Evolutionary conservation across 495 filamentous ascomycete genomes (phyloP).

Genomic region (Venustampulla echinocandica): DNA sequence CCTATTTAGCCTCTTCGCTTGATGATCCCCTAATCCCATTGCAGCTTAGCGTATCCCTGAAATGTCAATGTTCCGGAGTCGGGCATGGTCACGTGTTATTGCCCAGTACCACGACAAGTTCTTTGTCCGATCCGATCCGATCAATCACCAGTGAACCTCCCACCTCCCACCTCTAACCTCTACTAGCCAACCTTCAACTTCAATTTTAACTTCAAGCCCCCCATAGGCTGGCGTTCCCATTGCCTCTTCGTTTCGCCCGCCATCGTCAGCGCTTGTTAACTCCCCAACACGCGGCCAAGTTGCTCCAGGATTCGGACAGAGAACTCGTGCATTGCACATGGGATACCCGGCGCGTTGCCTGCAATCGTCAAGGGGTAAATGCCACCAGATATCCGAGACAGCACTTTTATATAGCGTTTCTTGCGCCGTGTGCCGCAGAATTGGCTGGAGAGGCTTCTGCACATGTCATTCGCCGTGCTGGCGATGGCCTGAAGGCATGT

Average conservation of each 20-base stretch:
- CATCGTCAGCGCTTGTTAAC: slow-evolving; percentile 14
- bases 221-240: slow-evolving; percentile 6
- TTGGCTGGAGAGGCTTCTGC: slow-evolving; percentile 10
- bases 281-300: slow-evolving; percentile 29
- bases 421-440: background rate
- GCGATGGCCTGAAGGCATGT: slow-evolving; percentile 9
- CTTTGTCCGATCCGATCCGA: background rate
- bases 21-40: too few species aligned
- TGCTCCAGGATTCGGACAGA: slow-evolving; percentile 23
- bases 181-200: background rate
- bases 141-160: background rate
- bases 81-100: background rate
- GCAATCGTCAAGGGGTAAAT: slow-evolving; percentile 28
- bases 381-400: slow-evolving; percentile 25
- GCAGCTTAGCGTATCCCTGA: too few species aligned
- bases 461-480: slow-evolving; percentile 13
- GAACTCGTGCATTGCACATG: slow-evolving; percentile 27
- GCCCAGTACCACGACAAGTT: background rate
- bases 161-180: background rate
- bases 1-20: too few species aligned
- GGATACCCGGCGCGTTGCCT: slow-evolving; percentile 22
- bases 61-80: background rate
- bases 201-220: background rate
- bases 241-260: slow-evolving; percentile 4
- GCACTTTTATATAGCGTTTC: background rate